These are phyloP conservation scores for Echium plantagineum DNA, from an alignment of 257 asterid genomes.

Conservation along the genomic window DNA sequence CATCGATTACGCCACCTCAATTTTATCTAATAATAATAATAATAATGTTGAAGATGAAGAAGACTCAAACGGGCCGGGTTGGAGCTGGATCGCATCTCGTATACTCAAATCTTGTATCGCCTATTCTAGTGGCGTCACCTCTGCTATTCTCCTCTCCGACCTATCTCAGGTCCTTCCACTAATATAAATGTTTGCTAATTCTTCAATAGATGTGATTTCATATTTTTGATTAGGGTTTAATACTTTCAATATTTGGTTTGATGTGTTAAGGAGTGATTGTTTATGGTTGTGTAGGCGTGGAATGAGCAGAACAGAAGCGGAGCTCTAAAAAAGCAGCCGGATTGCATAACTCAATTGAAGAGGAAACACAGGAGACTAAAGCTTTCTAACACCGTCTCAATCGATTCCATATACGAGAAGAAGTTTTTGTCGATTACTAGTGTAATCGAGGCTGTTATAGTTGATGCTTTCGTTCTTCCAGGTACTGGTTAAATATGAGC, in stretches of 20 bases:
- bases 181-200: too few relatives aligned
- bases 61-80: conserved; percentile 44
- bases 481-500: conserved; percentile 30
- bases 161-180: conserved; percentile 47
- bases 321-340: conserved; percentile 68
- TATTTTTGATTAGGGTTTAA: background rate
- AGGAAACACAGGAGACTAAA: conserved; percentile 58
- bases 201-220: too few relatives aligned
- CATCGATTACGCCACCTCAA: conserved; percentile 45
- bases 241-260: conserved; percentile 1
- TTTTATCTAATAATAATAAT: conserved; percentile 20
- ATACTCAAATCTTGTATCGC: conserved; percentile 65
- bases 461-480: conserved; percentile 67
- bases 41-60: conserved; percentile 17
- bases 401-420: conserved; percentile 81
- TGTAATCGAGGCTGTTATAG: conserved; percentile 80
- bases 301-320: conserved; percentile 64
- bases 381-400: conserved; percentile 57
- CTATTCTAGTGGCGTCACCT: conserved; percentile 88
- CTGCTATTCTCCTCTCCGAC: conserved; percentile 92
- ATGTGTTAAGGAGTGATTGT: conserved; percentile 8
- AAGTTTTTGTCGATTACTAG: conserved; percentile 62
- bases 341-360: conserved; percentile 42
- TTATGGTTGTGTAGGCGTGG: conserved; percentile 60
- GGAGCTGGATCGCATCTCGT: conserved; percentile 80